These are phyloP conservation scores for Chytridium lagenaria DNA, from an alignment of 371 early-diverging fungal species.

Conservation along the genomic window DNA sequence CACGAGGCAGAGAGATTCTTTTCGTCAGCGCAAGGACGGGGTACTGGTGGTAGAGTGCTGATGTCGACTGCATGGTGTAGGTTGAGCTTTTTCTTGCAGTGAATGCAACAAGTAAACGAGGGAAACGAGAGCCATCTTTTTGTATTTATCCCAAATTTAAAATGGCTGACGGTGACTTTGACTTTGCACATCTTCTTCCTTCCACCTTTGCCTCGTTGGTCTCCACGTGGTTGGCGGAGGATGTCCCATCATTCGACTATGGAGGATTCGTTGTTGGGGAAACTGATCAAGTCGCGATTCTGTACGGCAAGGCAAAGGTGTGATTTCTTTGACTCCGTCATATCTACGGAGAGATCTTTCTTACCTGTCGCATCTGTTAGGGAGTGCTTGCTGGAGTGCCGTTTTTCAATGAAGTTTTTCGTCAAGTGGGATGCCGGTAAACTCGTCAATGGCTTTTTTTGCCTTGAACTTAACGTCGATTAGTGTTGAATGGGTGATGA, in stretches of 20 bases:
- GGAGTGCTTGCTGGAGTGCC: constrained; percentile 95
- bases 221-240: constrained; percentile 87
- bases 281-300: constrained; percentile 76
- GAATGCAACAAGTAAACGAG: no score
- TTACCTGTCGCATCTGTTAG: constrained; percentile 25
- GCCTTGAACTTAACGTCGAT: not conserved
- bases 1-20: no score
- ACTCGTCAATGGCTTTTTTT: not conserved
- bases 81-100: no score
- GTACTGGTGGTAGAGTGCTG: no score
- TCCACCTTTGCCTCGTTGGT: constrained; percentile 72
- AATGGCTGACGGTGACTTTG: no score
- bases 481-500: constrained; percentile 83
- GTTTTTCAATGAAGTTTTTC: constrained; percentile 94
- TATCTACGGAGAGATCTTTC: not conserved
- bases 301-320: constrained; percentile 87
- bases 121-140: no score
- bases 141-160: no score
- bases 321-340: constrained; percentile 6
- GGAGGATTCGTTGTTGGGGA: constrained; percentile 97
- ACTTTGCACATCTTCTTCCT: constrained; percentile 71
- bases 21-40: no score
- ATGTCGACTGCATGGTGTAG: no score
- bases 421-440: constrained; percentile 85
- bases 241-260: constrained; percentile 96